A percentile compares a stretch with the other conserved stretches of the same genome.
Evolutionary conservation across 495 filamentous ascomycete species (phyloP).

Genomic region (Aspergillus kassunensis): DNA sequence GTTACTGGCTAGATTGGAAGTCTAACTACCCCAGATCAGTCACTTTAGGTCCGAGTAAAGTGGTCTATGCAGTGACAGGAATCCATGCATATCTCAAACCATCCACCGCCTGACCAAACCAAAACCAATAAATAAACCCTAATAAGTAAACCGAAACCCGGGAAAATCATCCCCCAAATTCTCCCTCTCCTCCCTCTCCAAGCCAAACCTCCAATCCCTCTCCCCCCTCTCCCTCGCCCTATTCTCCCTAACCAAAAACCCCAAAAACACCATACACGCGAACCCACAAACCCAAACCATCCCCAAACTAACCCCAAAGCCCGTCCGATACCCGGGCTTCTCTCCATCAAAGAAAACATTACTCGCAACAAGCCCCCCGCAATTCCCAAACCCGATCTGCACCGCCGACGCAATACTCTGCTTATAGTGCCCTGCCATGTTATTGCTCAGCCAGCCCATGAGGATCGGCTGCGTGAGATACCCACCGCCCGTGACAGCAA

Average conservation of each 20-base stretch:
- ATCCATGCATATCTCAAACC: too few relatives aligned
- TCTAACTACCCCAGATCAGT: too few relatives aligned
- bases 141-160: conserved; percentile 51
- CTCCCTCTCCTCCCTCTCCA: conserved; percentile 41
- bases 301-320: conserved; percentile 45
- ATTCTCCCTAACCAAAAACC: conserved; percentile 49
- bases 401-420: conserved; percentile 48
- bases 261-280: conserved; percentile 37
- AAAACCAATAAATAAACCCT: too few relatives aligned
- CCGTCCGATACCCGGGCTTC: conserved; percentile 46
- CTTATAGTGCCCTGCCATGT: conserved; percentile 57
- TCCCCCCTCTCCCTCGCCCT: conserved; percentile 49
- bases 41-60: too few relatives aligned
- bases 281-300: conserved; percentile 49
- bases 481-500: conserved; percentile 43
- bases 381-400: conserved; percentile 51
- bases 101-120: too few relatives aligned
- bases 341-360: conserved; percentile 50
- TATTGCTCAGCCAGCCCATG: conserved; percentile 52
- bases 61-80: too few relatives aligned
- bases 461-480: conserved; percentile 44
- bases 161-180: conserved; percentile 62
- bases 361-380: conserved; percentile 50
- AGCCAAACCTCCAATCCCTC: conserved; percentile 45
- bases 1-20: too few relatives aligned